Evolutionary conservation across 2,329 filamentous ascomycete genomes (phyloP), one percentile per base, ranked within the genome.

Genomic region (Fusarium virguliforme): DNA sequence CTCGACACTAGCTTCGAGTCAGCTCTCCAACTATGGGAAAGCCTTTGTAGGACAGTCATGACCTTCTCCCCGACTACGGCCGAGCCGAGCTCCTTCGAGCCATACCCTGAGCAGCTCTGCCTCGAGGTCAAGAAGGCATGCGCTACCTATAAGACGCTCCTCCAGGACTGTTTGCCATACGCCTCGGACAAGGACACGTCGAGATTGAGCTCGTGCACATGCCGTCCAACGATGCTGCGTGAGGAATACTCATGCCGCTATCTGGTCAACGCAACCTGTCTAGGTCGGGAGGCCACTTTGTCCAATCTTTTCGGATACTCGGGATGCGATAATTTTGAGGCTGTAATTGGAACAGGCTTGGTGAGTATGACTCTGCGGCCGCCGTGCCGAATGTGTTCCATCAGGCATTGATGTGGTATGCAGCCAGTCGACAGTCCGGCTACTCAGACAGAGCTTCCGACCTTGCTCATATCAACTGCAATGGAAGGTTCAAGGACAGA

Each of bases 291-390:
- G 18, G 50, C 22, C 3, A 35, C 50, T 4, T 13, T 54, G 8
- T 54, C 50, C 3, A 54, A 35, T n/a, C 30, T 54, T 4, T 13
- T 3, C 22, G 50, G 50, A 13, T 54, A 54, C 22, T 8, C 22
- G 22, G 22, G 18, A n/a, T 54, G 50, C 8, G 50, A 54, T n/a
- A 54, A 54, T 15, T 54, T 54, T 13, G 50, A 34, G 50, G 35
- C 50, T 37, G 50, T 54, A 13, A 54, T 54, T 3, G 50, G 50
- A 26, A 54, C 50, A 35, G 50, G 50, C 10, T 32, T 54, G 22
- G 50, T 54, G 32, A 35, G 50, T 37, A 8, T 35, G 22, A 24
- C 22, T 24, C 22, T 15, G 22, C 8, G 0, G 3, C 7, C 3
- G 4, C 13, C 24, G 9, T 15, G 1, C 12, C 7, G 7, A 8